Percentiles rank a stretch among this genome's conserved stretches.
These are phyloP conservation scores for Pseudogymnoascus sp. DNA, from an alignment of 2,329 filamentous ascomycete species.

Conservation along the genomic window DNA sequence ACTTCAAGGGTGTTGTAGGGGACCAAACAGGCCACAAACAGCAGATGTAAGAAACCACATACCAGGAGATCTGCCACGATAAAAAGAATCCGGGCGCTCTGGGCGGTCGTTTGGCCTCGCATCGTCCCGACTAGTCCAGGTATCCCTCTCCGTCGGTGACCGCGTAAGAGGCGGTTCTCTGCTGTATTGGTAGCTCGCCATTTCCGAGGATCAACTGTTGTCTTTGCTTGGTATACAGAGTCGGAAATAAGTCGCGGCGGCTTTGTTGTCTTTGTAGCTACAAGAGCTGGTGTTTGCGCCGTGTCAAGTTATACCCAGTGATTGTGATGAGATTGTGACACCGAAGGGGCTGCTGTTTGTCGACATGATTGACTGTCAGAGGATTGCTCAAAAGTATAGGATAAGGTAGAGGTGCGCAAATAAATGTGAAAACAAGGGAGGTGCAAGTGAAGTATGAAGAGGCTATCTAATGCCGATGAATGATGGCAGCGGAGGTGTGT, in stretches of 20 bases:
- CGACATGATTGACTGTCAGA: slow-evolving; percentile 32
- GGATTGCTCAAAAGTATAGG: slow-evolving; percentile 23
- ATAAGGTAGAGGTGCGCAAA: slow-evolving; percentile 2
- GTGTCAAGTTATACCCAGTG: slow-evolving; percentile 27
- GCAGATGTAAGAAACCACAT: slow-evolving; percentile 31
- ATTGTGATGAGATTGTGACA: slow-evolving; percentile 20
- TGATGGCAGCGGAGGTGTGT: slow-evolving; percentile 5
- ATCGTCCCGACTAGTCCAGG: slow-evolving; percentile 28
- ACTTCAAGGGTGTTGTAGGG: neutral
- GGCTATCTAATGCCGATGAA: slow-evolving; percentile 4
- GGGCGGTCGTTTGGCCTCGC: slow-evolving; percentile 16
- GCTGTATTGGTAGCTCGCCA: slow-evolving; percentile 9
- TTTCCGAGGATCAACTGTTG: neutral
- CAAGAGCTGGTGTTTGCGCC: slow-evolving; percentile 14
- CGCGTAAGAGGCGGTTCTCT: slow-evolving; percentile 25
- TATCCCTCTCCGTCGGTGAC: slow-evolving; percentile 27
- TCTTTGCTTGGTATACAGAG: neutral
- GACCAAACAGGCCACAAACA: neutral
- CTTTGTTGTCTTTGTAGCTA: slow-evolving; percentile 6
- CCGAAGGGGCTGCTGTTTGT: slow-evolving; percentile 28
- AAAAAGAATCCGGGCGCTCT: slow-evolving; percentile 52
- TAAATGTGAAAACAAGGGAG: slow-evolving; percentile 7
- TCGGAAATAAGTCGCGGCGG: slow-evolving; percentile 1
- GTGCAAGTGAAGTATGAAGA: slow-evolving; percentile 9
- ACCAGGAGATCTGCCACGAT: slow-evolving; percentile 65